Base-by-base conservation (phyloP, 495 filamentous ascomycete species). In the Neurospora discreta region DNA sequence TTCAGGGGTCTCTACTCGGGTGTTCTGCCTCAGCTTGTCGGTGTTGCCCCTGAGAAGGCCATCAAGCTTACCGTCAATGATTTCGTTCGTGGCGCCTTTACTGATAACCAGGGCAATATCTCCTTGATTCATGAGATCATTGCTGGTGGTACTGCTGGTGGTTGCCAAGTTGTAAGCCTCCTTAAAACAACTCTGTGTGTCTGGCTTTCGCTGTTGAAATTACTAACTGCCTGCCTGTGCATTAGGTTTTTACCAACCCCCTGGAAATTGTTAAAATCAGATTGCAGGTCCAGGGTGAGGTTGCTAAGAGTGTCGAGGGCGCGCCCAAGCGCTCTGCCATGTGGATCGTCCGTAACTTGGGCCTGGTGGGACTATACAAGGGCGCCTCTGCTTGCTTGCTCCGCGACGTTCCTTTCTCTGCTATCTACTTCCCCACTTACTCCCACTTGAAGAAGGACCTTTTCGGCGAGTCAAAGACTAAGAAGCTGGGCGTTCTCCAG, bases 1-100 rank as follows among this genome's bases (percentile, higher is more conserved):
- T 88, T 96, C 80, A 84, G 81, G 67, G 95, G 95, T 13, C 80
- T 99, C 20, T 99, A 99, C 83, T 97, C 93, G 68, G 95, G 95
- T 77, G 91, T 99, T 40, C 82, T 97, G 16, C 95, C 95, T 39
- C 95, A 99, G 82, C 86, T 99, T 65, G 93, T 99, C 46, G 95
- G 95, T 80, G 95, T 99, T 65, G 95, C 95, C 23, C 95, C 95
- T 15, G 95, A 99, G 81, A 99, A 99, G 84, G 95, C 95, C 69
- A 99, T 99, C 83, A 99, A 99, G 82, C 89, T 99, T 39, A 98
- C 95, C 1, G 93, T 98, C 74, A 99, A 99, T 80, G 96, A 99
- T 77, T 82, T 99, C 43, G 92, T 97, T 3, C 88, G 95, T 77
- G 87, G 88, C 0, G 85, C 85, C 70, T 93, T 92, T 79, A 90